Evolutionary conservation across 2,329 filamentous ascomycete genomes (phyloP).

Genomic region (Arthrinium phaeospermum): DNA sequence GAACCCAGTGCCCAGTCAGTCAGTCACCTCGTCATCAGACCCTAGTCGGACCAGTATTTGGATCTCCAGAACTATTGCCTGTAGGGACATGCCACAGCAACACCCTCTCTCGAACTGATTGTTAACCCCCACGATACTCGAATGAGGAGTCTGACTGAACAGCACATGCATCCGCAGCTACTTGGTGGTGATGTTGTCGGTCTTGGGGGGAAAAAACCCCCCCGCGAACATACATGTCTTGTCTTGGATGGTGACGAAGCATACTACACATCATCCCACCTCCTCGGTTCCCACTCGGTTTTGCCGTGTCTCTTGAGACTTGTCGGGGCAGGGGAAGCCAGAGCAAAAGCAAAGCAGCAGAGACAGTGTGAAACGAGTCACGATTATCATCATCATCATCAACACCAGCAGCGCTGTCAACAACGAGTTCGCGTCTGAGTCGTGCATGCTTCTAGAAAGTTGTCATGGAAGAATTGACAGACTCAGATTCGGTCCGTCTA

Average conservation of each 20-base stretch:
- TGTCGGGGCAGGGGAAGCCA: not conserved
- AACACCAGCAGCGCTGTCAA: not conserved
- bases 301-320: not conserved
- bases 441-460: conserved; percentile 3
- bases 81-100: not conserved
- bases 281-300: not conserved
- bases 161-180: not conserved
- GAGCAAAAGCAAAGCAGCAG: not conserved
- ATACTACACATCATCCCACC: not conserved
- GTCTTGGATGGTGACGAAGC: conserved; percentile 5
- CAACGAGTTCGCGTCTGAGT: not conserved
- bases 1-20: not conserved
- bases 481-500: conserved; percentile 9
- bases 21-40: not conserved
- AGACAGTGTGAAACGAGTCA: conserved; percentile 4
- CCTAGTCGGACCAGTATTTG: not conserved
- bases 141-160: not conserved
- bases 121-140: not conserved
- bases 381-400: not conserved
- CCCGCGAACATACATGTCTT: conserved; percentile 14
- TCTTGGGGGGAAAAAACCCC: not conserved
- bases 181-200: not conserved
- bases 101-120: not conserved
- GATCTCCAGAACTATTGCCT: conserved; percentile 19
- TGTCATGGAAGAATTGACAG: conserved; percentile 10